Evolutionary conservation across 2,329 filamentous ascomycete species (phyloP), one percentile per base, ranked within the genome.

Genomic region (Ilyonectria sp.): DNA sequence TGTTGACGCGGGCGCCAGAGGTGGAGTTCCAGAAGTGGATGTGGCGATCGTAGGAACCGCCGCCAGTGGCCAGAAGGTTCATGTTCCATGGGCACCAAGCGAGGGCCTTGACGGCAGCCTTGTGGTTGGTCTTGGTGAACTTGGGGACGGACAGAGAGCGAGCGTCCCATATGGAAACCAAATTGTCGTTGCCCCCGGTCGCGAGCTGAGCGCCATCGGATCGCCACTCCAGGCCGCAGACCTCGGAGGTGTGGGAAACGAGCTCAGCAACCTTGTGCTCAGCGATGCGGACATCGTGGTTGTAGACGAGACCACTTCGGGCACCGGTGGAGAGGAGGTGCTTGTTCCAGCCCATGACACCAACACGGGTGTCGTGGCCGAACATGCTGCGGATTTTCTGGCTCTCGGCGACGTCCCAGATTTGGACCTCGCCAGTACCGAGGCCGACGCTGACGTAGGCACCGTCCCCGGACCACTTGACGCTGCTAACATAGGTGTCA

Each of bases 21-120:
- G 96, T 98, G 53, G 95, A 97, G 89, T 99, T 99, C 96, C 96
- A 99, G 90, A 99, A 99, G 87, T 99, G 96, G 82, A 99, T 99
- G 84, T 98, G 93, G 75, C 94, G 93, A 81, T 99, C 96, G 82
- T 98, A 97, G 49, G 94, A 97, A 74, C 96, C 96, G 78, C 96
- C 96, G 64, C 96, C 96, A 49, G 96, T 98, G 65, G 96, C 96
- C 54, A 99, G 92, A 56, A 98, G 91, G 87, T 98, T 98, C 82
- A 94, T 91, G 85, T 97, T 96, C 96, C 96, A 99, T 49, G 96
- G 96, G 87, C 96, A 99, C 96, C 96, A 99, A 71, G 94, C 93
- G 52, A 99, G 90, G 66, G 96, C 96, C 90, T 99, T 99, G 84
- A 99, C 95, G 50, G 96, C 96, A 63, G 96, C 96, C 83, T 96